These are phyloP conservation scores for Erodium moschatum DNA, from an alignment of 441 rosid genomes.

Conservation along the genomic window DNA sequence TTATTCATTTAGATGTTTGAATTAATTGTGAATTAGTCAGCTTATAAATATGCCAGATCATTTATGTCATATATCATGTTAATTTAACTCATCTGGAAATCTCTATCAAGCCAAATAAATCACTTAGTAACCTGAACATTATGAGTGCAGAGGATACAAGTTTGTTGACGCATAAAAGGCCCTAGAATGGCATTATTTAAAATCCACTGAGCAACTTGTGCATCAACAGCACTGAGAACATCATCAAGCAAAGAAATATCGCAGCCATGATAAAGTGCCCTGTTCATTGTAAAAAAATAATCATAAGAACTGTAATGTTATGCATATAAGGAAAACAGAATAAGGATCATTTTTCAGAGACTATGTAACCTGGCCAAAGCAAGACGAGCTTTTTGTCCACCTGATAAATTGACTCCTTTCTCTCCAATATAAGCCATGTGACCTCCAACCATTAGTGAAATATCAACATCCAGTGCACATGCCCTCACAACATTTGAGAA, in stretches of 20 bases:
- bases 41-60: neutral
- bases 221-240: conserved; percentile 91
- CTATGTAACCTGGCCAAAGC: conserved; percentile 73
- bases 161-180: conserved; percentile 47
- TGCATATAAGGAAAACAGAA: conserved; percentile 6
- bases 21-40: neutral
- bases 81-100: conserved; percentile 2
- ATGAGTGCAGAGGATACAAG: conserved; percentile 84
- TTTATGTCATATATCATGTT: neutral
- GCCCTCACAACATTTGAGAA: conserved; percentile 55
- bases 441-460: conserved; percentile 73
- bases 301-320: conserved; percentile 14
- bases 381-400: conserved; percentile 98
- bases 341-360: conserved; percentile 16
- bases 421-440: conserved; percentile 83
- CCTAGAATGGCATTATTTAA: conserved; percentile 63
- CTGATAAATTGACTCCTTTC: conserved; percentile 86
- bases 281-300: conserved; percentile 24
- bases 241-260: conserved; percentile 79
- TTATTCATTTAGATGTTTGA: neutral
- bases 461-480: conserved; percentile 74
- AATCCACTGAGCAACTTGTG: conserved; percentile 84
- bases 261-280: conserved; percentile 73
- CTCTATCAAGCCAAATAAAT: conserved; percentile 13
- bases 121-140: conserved; percentile 54